Evolutionary conservation across 345 rosid species (phyloP), one percentile per base, ranked within the genome.

Genomic region (Brassica cretica): DNA sequence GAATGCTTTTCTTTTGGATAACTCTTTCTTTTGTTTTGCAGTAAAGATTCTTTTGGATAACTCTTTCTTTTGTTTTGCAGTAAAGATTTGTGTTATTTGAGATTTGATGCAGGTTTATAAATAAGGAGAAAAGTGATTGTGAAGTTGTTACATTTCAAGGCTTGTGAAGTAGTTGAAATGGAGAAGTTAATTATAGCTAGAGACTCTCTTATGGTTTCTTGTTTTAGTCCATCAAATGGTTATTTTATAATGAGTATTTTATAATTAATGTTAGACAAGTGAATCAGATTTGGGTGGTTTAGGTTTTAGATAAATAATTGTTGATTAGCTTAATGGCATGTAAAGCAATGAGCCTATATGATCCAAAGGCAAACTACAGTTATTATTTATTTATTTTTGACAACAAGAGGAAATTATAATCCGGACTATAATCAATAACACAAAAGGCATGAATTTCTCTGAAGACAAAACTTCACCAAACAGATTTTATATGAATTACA

Each of bases 181-280:
- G 76, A 70, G 84, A 68, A 82, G 68, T 77, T 84, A 70, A 56
- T 77, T 44, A 15, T 59, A 61, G 27, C 11, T 35, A 39, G 46
- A 27, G 30, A 27, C 39, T 33, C 39, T 33, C 39, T 5, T 5
- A 33, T 33, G 39, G 30, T 27, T 27, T 27, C 8, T 7, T 33
- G 39, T 37, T 10, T 11, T 2, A 59, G 30, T 24, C 63, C 63
- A 3, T 59, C n/a, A 10, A 59, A 21, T 21, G n/a, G 7, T 59
- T 21, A 21, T 58, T 9, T 58, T 19, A 19, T 58, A 58, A 2
- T 55, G 24, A 21, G 24, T 21, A 21, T 58, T 9, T 58, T 19
- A 19, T 58, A 58, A 2, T 55, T 15, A 51, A 18, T 0, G 8
- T 73, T 9, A 15, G 0, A 4, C 46, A 12, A 25, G 59, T 37